phyloP scores from a whole-genome alignment of 1,284 basidiomycete genomes.

The Ustilago bromivora region DNA sequence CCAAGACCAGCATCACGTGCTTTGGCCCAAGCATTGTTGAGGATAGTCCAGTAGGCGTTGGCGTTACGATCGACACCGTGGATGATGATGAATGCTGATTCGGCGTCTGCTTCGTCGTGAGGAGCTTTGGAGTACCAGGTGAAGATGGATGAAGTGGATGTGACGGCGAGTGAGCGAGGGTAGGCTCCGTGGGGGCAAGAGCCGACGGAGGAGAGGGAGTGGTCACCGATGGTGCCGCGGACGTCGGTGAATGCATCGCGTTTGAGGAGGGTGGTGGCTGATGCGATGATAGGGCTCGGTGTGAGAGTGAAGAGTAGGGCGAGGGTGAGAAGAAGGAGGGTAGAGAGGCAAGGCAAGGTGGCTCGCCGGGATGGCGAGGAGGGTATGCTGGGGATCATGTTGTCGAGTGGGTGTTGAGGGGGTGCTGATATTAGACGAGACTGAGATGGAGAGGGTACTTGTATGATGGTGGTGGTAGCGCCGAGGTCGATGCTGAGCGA shows the following conservation, averaged over 20 bases:
- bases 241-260: constrained; percentile 41
- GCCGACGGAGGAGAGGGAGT: constrained; percentile 13
- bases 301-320: neutral
- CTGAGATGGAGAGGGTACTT: no score
- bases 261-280: neutral
- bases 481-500: neutral
- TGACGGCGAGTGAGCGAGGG: constrained; percentile 24
- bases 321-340: constrained; percentile 13
- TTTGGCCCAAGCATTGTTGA: constrained; percentile 45
- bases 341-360: neutral
- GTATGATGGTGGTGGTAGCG: neutral
- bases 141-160: constrained; percentile 23
- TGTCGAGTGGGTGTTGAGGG: neutral
- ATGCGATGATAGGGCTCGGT: neutral
- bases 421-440: neutral
- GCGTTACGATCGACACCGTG: constrained; percentile 60
- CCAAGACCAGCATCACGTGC: constrained; percentile 21
- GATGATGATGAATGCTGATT: constrained; percentile 54
- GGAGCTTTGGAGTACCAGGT: constrained; percentile 56
- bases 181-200: constrained; percentile 25
- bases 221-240: constrained; percentile 31
- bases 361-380: constrained; percentile 1
- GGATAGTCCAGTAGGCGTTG: constrained; percentile 42
- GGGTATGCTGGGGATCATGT: neutral
- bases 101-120: constrained; percentile 36